Evolutionary conservation across 2,329 filamentous ascomycete species (phyloP).

Genomic region (Talaromyces sp.): DNA sequence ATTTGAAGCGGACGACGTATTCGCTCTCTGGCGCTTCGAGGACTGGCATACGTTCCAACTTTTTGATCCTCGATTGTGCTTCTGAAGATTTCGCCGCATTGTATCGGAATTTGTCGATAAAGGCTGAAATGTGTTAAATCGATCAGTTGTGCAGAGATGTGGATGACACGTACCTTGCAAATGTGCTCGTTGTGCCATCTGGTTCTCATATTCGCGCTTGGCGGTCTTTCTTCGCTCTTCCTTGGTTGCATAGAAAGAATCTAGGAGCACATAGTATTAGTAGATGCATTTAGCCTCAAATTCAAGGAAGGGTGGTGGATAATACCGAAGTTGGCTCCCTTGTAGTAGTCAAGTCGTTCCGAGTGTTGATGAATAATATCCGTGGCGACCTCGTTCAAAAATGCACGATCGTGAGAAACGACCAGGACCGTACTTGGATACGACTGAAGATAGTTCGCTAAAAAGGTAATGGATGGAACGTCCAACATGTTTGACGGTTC

Average conservation of each 20-base stretch:
- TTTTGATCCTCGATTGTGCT: constrained; percentile 98
- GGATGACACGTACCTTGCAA: constrained; percentile 59
- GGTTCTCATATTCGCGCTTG: constrained; percentile 96
- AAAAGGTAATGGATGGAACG: constrained; percentile 98
- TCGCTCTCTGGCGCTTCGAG: constrained; percentile 86
- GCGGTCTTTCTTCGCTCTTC: constrained; percentile 96
- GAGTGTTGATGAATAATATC: constrained; percentile 99
- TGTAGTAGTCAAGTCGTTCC: constrained; percentile 96
- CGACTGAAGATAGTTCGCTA: constrained; percentile 87
- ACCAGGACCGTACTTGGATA: constrained; percentile 95
- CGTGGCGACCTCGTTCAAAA: constrained; percentile 98
- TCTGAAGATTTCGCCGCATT: constrained; percentile 98
- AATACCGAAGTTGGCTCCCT: constrained; percentile 80
- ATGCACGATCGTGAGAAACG: constrained; percentile 97
- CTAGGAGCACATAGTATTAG: constrained; percentile 35
- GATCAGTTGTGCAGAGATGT: not conserved
- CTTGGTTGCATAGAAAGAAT: constrained; percentile 94
- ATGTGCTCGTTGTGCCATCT: constrained; percentile 91
- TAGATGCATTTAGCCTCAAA: not conserved
- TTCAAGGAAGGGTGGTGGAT: constrained; percentile 14
- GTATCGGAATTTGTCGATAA: constrained; percentile 99
- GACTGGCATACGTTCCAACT: constrained; percentile 93
- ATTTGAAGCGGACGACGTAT: constrained; percentile 95
- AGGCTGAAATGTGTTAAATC: constrained; percentile 50
- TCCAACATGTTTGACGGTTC: constrained; percentile 99